These are phyloP conservation scores for Acacia concinna DNA, from an alignment of 331 rosid species.

Conservation along the genomic window DNA sequence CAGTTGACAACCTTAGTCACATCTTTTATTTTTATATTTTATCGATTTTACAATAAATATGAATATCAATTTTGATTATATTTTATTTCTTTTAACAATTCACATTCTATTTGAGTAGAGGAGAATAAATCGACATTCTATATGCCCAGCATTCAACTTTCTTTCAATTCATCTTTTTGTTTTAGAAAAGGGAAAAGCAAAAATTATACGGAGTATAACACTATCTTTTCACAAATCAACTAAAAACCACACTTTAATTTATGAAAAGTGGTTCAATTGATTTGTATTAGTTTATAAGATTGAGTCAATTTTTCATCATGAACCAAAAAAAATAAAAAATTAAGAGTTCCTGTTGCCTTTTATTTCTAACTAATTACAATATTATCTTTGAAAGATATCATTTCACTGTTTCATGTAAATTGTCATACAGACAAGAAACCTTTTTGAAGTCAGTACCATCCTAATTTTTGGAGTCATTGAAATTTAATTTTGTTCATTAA, in stretches of 20 bases:
- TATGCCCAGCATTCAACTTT: background rate
- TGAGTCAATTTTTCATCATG: background rate
- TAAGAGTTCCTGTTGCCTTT: background rate
- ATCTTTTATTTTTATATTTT: no score
- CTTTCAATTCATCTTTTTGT: slow-evolving; percentile 17
- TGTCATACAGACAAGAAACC: background rate
- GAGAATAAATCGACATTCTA: no score
- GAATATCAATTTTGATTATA: no score
- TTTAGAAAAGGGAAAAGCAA: slow-evolving; percentile 15
- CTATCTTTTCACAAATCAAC: slow-evolving; percentile 48
- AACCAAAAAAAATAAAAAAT: background rate
- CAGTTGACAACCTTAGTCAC: no score
- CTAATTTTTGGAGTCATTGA: background rate
- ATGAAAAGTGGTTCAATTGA: slow-evolving; percentile 17
- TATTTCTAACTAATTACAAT: background rate
- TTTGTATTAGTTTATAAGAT: slow-evolving; percentile 7
- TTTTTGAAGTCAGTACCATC: background rate
- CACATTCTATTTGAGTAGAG: no score
- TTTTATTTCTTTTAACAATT: no score
- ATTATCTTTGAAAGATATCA: background rate
- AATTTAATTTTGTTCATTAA: background rate
- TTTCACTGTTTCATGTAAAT: background rate
- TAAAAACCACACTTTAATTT: slow-evolving; percentile 27
- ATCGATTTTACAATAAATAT: no score
- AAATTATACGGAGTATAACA: background rate